Conservation (phyloP, 78 protist genomes). For the Reticulomyxa filosa region DNA sequence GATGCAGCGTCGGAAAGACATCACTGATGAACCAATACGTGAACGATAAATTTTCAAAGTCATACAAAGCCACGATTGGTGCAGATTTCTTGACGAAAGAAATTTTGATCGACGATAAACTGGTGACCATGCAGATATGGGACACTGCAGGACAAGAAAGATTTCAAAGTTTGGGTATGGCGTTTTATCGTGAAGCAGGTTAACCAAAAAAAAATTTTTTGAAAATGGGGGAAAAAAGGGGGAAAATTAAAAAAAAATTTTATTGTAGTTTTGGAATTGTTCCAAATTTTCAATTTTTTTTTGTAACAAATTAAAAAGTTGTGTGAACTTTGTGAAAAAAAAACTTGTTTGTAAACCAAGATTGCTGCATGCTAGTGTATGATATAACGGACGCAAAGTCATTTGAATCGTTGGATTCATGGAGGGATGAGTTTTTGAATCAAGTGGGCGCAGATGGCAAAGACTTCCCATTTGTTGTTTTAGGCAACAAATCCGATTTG, state of each 20-base stretch:
- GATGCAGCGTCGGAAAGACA: not conserved
- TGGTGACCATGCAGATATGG: conserved; percentile 87
- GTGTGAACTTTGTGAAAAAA: no score
- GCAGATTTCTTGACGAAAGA: conserved; percentile 97
- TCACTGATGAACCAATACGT: conserved; percentile 38
- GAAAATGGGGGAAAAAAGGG: no score
- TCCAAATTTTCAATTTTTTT: no score
- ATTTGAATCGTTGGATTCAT: conserved; percentile 76
- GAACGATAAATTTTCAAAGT: conserved; percentile 66
- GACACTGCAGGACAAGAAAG: conserved; percentile 94
- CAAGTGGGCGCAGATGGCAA: conserved; percentile 79
- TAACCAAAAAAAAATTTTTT: no score
- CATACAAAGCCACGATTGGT: conserved; percentile 99
- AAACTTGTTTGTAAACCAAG: no score
- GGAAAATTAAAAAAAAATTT: no score
- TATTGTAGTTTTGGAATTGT: no score
- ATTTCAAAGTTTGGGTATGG: conserved; percentile 94
- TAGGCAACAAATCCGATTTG: conserved; percentile 93
- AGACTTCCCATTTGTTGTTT: conserved; percentile 81
- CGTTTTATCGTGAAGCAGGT: conserved; percentile 98
- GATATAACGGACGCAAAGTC: conserved; percentile 83
- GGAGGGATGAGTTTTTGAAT: conserved; percentile 94
- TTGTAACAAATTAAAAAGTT: no score
- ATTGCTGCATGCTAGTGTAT: conserved; percentile 79
- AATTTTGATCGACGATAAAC: conserved; percentile 75